A percentile compares a stretch with the other conserved stretches of the same genome.
Conservation (phyloP, 2,329 filamentous ascomycete genomes). For the Colletotrichum sp. region DNA sequence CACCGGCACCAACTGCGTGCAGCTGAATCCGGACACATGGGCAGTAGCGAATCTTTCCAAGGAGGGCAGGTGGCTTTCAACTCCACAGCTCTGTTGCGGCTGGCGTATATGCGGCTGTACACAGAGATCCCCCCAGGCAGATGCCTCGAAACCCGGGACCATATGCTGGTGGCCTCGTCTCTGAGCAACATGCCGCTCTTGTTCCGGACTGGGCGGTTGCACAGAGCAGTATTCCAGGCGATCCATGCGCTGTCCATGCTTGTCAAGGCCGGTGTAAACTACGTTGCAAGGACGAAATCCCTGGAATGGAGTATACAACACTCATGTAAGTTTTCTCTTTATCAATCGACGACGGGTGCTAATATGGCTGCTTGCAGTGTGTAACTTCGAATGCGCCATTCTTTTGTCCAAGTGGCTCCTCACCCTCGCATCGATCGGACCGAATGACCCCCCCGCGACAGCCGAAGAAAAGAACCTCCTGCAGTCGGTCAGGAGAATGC, state of each 20-base stretch:
- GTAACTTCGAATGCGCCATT: slow-evolving; percentile 66
- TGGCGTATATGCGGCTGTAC: slow-evolving; percentile 69
- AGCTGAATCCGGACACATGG: slow-evolving; percentile 51
- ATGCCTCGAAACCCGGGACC: slow-evolving; percentile 69
- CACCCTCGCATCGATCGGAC: slow-evolving; percentile 57
- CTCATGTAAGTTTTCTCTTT: slow-evolving; percentile 50
- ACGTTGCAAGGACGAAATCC: slow-evolving; percentile 65
- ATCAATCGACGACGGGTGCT: slow-evolving; percentile 12
- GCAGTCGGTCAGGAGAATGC: slow-evolving; percentile 61
- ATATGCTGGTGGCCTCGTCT: slow-evolving; percentile 63
- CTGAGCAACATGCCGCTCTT: slow-evolving; percentile 64
- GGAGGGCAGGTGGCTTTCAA: slow-evolving; percentile 71
- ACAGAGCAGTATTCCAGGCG: slow-evolving; percentile 69
- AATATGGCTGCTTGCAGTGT: slow-evolving; percentile 43
- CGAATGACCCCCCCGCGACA: slow-evolving; percentile 53
- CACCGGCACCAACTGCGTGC: slow-evolving; percentile 57
- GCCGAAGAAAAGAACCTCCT: slow-evolving; percentile 60
- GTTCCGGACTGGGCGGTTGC: slow-evolving; percentile 63
- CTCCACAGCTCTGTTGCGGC: slow-evolving; percentile 63
- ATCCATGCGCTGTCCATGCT: slow-evolving; percentile 72
- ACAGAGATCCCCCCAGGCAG: slow-evolving; percentile 68
- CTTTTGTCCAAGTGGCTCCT: slow-evolving; percentile 66
- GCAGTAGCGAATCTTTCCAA: slow-evolving; percentile 53
- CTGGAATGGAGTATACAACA: slow-evolving; percentile 69
- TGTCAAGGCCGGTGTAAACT: slow-evolving; percentile 67